Base-by-base conservation (phyloP, 2,329 filamentous ascomycete species). In the Aspergillus alliaceus region DNA sequence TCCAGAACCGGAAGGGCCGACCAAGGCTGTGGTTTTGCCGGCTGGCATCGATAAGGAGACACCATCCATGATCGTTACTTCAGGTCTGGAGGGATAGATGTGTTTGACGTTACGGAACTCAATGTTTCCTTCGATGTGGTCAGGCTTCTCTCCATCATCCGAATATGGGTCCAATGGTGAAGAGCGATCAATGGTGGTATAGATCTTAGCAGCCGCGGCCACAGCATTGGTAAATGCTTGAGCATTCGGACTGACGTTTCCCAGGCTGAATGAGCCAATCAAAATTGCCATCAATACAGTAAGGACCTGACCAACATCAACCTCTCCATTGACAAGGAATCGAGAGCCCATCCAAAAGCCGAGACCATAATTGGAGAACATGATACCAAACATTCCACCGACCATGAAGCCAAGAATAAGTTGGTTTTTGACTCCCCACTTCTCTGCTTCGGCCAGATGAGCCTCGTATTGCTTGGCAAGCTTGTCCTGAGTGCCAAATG, bases 401-500 rank as follows among this genome's bases (percentile, higher is more conserved):
- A 98, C 81, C 90, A 98, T 93, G 65, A 87, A 75, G 11, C 86
- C 90, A 29, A 96, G 78, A 22, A 84, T 80, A 18, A 83, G 79
- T 78, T 96, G 93, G 69, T 89, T 84, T 66, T 86, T 90, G 74
- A 86, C 86, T 20, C 93, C 95, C 71, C 84, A 91, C 64, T 80
- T 84, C 69, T 95, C 88, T 14, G 92, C 93, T 54, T 84, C 82
- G 42, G 77, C 75, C 31, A 98, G 80, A 71, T 96, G 90, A 2
- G 70, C 72, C 66, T 96, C 90, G 71, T 98, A 98, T 72, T 93
- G 89, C 60, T 83, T 83, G 11, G 93, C 91, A n/a, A 98, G 83
- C 62, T 93, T 92, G 55, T 93, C 90, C 74, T 98, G 93, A 0
- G 93, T 97, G 42, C 91, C 91, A 69, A 97, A 99, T 29, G 95